These are phyloP conservation scores for Trichoderma harzianum DNA, from an alignment of 2,329 filamentous ascomycete genomes.

Conservation along the genomic window DNA sequence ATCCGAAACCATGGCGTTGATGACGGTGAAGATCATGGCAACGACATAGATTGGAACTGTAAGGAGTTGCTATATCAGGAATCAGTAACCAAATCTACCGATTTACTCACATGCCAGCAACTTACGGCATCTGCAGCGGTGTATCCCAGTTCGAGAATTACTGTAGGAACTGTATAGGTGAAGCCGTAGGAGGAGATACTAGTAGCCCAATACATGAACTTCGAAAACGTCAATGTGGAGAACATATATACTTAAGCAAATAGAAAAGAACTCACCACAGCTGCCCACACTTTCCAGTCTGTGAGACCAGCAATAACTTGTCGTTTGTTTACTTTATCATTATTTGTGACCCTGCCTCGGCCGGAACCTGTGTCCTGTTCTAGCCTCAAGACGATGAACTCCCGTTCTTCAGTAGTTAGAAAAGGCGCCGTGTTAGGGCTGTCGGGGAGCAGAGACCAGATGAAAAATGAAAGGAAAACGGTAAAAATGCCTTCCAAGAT, in stretches of 20 bases:
- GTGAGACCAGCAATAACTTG: not conserved
- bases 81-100: not conserved
- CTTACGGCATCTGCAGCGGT: not conserved
- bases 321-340: not conserved
- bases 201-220: not conserved
- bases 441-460: constrained; percentile 67
- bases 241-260: not conserved
- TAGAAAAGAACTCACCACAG: not conserved
- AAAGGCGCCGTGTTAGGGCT: constrained; percentile 56
- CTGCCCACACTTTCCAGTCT: not conserved
- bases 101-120: not conserved
- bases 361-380: not conserved
- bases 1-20: not conserved
- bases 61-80: not conserved
- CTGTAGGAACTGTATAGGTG: not conserved
- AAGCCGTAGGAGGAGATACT: not conserved
- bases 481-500: constrained; percentile 71
- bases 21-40: not conserved
- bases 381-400: not conserved
- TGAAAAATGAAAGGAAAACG: constrained; percentile 55
- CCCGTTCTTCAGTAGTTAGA: not conserved
- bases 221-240: not conserved
- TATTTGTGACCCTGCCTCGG: not conserved
- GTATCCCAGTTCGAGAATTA: not conserved
- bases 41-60: constrained; percentile 9